Base-by-base conservation (phyloP, 1,284 basidiomycete species). In the Puccinia novopanici region DNA sequence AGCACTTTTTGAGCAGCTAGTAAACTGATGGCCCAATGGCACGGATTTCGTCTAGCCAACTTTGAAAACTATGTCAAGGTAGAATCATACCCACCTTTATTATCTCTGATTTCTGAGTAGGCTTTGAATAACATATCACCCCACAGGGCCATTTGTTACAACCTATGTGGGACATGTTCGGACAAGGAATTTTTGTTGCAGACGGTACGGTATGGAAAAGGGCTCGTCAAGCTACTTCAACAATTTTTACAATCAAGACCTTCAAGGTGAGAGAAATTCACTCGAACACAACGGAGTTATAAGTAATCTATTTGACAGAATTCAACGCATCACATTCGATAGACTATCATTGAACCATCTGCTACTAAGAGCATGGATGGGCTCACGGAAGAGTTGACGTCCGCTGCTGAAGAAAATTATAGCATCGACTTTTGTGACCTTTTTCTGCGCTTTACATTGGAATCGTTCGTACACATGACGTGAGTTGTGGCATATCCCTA, bases 391-490 rank as follows among this genome's bases (percentile, higher is more conserved):
- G 22, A 45, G n/a, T 48, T 79, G 48, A 37, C 57, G 34, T 54
- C 55, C 4, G 22, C 63, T 40, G 67, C 42, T 13, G 17, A 57
- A 61, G n/a, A 24, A 45, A 65, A 65, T 45, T 27, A n/a, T 22
- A 57, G 50, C 17, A 30, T 79, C 34, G 52, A 71, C 24, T 48
- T 79, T 24, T 65, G 65, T 48, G 50, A 79, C n/a, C 37, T 79
- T 4, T 79, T 79, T 30, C 57, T 70, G 40, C 65, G 55, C 19
- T 71, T 71, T 52, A 79, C 76, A 9, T 42, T 79, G 55, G 76
- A 79, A 17, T 37, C 76, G 4, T 79, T 79, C 34, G 67, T 79
- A 9, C 50, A 79, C 19, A 79, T 79, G 76, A 79, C 65, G 76
- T 79, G 22, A 71, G 76, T 72, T 4, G 27, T n/a, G n/a, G n/a